Evolutionary conservation across 2,329 filamentous ascomycete genomes (phyloP).

Genomic region (Graphiopsis chlorocephala): DNA sequence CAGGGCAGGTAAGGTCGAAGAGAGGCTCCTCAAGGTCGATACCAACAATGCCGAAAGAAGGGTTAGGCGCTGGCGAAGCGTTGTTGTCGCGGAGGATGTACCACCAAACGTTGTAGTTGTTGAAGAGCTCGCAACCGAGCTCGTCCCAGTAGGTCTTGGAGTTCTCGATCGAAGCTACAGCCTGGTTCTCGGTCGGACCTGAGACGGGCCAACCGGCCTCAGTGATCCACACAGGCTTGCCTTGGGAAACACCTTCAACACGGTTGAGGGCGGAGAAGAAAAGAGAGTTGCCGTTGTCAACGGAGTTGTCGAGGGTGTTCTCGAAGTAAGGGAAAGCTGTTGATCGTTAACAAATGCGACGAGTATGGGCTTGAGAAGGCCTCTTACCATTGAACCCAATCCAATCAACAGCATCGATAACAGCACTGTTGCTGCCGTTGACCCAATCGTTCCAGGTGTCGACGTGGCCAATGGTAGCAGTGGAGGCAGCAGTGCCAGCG

Average conservation of each 20-base stretch:
- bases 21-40: conserved; percentile 54
- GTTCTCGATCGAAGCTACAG: conserved; percentile 62
- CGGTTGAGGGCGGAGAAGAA: conserved; percentile 66
- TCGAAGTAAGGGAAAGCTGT: conserved; percentile 73
- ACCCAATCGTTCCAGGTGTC: conserved; percentile 78
- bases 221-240: conserved; percentile 79
- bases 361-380: not conserved
- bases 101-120: conserved; percentile 65
- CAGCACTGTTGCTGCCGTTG: conserved; percentile 67
- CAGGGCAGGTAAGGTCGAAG: conserved; percentile 61
- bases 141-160: conserved; percentile 78
- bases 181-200: conserved; percentile 61
- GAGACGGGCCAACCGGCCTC: conserved; percentile 85
- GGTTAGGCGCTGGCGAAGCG: conserved; percentile 53
- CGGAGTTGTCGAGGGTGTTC: conserved; percentile 62
- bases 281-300: conserved; percentile 61
- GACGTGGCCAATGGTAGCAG: conserved; percentile 71
- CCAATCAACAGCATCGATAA: conserved; percentile 71
- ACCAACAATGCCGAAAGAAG: conserved; percentile 69
- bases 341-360: not conserved
- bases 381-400: conserved; percentile 69
- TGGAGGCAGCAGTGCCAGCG: conserved; percentile 54
- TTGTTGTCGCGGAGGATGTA: conserved; percentile 66
- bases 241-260: conserved; percentile 57
- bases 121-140: conserved; percentile 69